phyloP scores from a whole-genome alignment of 1,139 yeast species.

The Protomyces macrosporus region DNA sequence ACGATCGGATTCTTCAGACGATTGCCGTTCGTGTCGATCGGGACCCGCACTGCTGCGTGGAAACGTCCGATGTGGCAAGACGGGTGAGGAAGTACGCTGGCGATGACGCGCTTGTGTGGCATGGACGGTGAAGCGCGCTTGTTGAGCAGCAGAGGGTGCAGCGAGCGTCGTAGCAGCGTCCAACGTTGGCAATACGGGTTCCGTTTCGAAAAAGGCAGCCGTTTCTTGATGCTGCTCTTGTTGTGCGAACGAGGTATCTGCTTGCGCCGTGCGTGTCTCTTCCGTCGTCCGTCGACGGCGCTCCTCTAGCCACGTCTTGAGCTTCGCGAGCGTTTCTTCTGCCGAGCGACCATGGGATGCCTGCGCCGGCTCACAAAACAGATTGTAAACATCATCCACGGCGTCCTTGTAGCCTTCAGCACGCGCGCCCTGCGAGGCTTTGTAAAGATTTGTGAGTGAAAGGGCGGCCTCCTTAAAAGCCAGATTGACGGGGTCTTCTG shows the following conservation, averaged over 20 bases:
- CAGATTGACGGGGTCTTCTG: slow-evolving; percentile 1
- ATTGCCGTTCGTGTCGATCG: neutral
- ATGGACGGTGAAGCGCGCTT: neutral
- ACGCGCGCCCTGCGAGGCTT: slow-evolving; percentile 25
- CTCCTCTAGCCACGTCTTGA: slow-evolving; percentile 11
- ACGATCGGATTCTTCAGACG: slow-evolving; percentile 4
- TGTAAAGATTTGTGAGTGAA: slow-evolving; percentile 24
- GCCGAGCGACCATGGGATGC: neutral
- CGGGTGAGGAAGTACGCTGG: neutral
- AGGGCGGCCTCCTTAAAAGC: slow-evolving; percentile 27
- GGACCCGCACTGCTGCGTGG: neutral
- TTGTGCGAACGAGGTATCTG: neutral
- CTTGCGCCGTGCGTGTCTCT: neutral
- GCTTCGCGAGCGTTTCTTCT: neutral
- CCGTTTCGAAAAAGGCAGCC: neutral
- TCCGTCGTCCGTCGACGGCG: slow-evolving; percentile 1
- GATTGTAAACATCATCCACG: slow-evolving; percentile 31
- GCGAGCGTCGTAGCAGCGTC: neutral
- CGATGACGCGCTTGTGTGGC: neutral
- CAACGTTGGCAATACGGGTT: neutral
- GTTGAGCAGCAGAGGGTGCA: neutral
- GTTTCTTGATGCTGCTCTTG: neutral
- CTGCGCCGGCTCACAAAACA: neutral
- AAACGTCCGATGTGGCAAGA: neutral
- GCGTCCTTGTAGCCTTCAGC: slow-evolving; percentile 27